These are phyloP conservation scores for Capsicum chinense DNA, from an alignment of 257 asterid genomes.

Conservation along the genomic window DNA sequence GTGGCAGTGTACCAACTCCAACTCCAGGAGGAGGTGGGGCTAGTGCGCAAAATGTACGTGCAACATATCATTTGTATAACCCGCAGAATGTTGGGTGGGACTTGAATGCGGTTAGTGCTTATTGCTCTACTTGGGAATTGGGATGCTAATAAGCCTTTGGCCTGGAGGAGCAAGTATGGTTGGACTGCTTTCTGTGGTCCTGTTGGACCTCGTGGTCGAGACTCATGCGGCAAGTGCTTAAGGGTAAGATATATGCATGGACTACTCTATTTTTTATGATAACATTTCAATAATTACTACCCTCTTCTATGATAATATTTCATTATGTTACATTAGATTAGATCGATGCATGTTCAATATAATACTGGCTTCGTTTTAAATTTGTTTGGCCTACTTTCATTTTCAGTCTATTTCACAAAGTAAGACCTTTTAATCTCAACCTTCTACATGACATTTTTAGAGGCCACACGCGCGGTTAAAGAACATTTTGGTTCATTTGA, in stretches of 20 bases:
- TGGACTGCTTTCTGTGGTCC: slow-evolving; percentile 53
- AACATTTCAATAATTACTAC: too few relatives aligned
- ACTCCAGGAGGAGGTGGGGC: background rate
- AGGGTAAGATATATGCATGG: slow-evolving; percentile 27
- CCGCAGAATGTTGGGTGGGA: slow-evolving; percentile 41
- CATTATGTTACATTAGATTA: too few relatives aligned
- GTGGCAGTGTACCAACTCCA: slow-evolving; percentile 11
- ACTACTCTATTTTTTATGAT: too few relatives aligned
- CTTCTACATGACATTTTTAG: too few relatives aligned
- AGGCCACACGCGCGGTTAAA: too few relatives aligned
- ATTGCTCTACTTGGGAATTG: slow-evolving; percentile 49
- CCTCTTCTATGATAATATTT: too few relatives aligned
- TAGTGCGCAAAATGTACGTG: slow-evolving; percentile 36
- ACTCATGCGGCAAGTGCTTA: slow-evolving; percentile 41
- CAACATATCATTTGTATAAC: slow-evolving; percentile 41
- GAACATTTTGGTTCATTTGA: too few relatives aligned
- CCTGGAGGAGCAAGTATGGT: slow-evolving; percentile 36
- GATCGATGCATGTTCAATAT: too few relatives aligned
- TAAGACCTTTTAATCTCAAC: too few relatives aligned
- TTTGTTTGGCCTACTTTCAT: too few relatives aligned
- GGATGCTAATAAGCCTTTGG: slow-evolving; percentile 38
- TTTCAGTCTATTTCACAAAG: too few relatives aligned
- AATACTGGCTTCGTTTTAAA: too few relatives aligned
- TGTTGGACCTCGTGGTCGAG: slow-evolving; percentile 41
- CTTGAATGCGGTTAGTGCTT: slow-evolving; percentile 31